Conservation (phyloP, 345 rosid genomes). For the Rhodamnia argentea region DNA sequence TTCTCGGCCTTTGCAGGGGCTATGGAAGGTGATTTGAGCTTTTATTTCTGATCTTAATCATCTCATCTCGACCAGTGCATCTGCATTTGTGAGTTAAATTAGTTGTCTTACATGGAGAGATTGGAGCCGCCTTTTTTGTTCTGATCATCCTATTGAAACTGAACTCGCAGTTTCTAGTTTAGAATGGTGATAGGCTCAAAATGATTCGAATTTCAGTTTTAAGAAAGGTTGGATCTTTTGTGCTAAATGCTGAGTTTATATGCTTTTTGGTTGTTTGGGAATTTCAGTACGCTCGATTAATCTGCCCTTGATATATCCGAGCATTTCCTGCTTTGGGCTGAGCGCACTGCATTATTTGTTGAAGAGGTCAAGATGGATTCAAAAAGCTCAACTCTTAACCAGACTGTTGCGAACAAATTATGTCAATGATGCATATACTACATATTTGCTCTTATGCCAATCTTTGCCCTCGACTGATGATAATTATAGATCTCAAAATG, state of each 20-base stretch:
- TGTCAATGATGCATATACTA: neutral
- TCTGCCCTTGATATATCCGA: neutral
- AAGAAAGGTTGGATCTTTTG: neutral
- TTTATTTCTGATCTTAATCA: neutral
- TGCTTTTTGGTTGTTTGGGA: neutral
- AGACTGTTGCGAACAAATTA: neutral
- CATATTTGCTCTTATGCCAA: neutral
- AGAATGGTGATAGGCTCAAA: neutral
- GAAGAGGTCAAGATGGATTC: neutral
- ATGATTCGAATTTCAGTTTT: neutral
- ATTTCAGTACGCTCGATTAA: neutral
- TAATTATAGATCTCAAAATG: neutral
- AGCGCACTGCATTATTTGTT: neutral
- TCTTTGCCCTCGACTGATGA: neutral
- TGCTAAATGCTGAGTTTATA: neutral
- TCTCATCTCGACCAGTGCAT: neutral
- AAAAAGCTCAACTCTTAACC: neutral
- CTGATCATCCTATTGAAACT: neutral
- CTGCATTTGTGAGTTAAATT: neutral
- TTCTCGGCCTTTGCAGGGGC: constrained; percentile 70
- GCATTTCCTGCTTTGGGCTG: neutral
- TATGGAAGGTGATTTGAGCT: constrained; percentile 62
- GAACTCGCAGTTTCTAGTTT: neutral
- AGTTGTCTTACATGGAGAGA: neutral
- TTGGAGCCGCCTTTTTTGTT: neutral